A percentile compares a stretch with the other conserved stretches of the same genome.
These are phyloP conservation scores for Penicillium thymicola DNA, from an alignment of 2,329 filamentous ascomycete species.

Conservation along the genomic window DNA sequence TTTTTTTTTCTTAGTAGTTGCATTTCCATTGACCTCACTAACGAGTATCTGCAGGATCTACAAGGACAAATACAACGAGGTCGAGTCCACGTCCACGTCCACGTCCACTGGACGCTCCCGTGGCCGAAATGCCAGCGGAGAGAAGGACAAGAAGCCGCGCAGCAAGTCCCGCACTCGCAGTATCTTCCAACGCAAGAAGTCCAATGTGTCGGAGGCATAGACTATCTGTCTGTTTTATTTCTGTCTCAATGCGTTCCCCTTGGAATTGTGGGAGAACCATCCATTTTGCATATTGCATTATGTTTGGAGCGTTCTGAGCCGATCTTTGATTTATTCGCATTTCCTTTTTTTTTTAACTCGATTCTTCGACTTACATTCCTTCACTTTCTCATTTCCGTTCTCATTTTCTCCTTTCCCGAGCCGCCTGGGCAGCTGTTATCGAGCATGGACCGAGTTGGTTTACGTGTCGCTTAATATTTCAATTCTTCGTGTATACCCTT, in stretches of 20 bases:
- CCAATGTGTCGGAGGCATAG: slow-evolving; percentile 28
- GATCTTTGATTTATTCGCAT: slow-evolving; percentile 11
- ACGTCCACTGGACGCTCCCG: slow-evolving; percentile 28
- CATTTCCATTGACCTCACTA: not conserved
- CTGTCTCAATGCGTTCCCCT: not conserved
- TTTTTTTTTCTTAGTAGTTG: slow-evolving; percentile 29
- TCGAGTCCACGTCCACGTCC: slow-evolving; percentile 35
- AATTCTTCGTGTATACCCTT: slow-evolving; percentile 27
- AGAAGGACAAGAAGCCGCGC: slow-evolving; percentile 65
- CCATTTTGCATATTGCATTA: slow-evolving; percentile 20
- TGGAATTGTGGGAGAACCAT: not conserved
- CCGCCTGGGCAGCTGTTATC: slow-evolving; percentile 26
- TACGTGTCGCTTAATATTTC: slow-evolving; percentile 20
- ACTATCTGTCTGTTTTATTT: slow-evolving; percentile 5
- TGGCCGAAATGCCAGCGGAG: slow-evolving; percentile 42
- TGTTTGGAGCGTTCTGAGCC: slow-evolving; percentile 18
- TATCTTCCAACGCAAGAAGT: slow-evolving; percentile 66
- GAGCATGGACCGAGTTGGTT: slow-evolving; percentile 8
- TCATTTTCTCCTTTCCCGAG: slow-evolving; percentile 11
- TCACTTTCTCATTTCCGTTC: slow-evolving; percentile 9
- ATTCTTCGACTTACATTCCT: slow-evolving; percentile 5
- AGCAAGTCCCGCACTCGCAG: slow-evolving; percentile 74
- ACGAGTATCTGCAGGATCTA: slow-evolving; percentile 68
- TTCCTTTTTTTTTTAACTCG: slow-evolving; percentile 7
- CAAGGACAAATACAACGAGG: slow-evolving; percentile 85